Evolutionary conservation across 257 asterid genomes (phyloP).

Genomic region (Cinchona pubescens): DNA sequence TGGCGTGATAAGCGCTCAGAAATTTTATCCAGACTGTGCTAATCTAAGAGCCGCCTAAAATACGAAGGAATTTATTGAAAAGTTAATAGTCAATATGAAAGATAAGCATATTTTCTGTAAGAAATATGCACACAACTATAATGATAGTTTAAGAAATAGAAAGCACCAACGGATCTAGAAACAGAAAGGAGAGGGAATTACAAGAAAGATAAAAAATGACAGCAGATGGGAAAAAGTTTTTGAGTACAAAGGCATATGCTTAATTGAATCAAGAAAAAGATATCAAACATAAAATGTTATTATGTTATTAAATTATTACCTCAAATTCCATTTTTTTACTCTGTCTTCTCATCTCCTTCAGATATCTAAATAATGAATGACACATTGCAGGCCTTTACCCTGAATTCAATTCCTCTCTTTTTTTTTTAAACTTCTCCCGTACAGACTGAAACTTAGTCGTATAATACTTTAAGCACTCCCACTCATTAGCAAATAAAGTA

Average conservation of each 20-base stretch:
- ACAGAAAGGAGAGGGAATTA: background rate
- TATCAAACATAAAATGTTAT: background rate
- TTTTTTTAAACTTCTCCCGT: background rate
- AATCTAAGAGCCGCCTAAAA: constrained; percentile 83
- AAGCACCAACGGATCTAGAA: background rate
- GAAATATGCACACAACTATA: constrained; percentile 13
- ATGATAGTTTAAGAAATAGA: constrained; percentile 5
- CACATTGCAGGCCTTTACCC: background rate
- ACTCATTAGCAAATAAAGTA: background rate
- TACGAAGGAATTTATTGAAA: constrained; percentile 35
- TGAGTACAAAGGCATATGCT: background rate
- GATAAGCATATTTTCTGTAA: constrained; percentile 20
- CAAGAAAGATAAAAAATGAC: background rate
- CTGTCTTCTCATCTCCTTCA: background rate
- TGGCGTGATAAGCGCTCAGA: constrained; percentile 87
- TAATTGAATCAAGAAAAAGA: background rate
- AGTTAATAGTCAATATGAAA: constrained; percentile 22
- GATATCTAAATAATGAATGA: background rate
- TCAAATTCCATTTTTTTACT: background rate
- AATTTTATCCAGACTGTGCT: constrained; percentile 81
- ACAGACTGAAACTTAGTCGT: background rate
- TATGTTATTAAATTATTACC: too few species aligned
- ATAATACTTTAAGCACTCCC: background rate
- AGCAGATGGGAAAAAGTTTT: background rate
- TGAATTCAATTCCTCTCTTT: background rate